phyloP scores from a whole-genome alignment of 2,329 filamentous ascomycete genomes.

The Huntiella omanensis region DNA sequence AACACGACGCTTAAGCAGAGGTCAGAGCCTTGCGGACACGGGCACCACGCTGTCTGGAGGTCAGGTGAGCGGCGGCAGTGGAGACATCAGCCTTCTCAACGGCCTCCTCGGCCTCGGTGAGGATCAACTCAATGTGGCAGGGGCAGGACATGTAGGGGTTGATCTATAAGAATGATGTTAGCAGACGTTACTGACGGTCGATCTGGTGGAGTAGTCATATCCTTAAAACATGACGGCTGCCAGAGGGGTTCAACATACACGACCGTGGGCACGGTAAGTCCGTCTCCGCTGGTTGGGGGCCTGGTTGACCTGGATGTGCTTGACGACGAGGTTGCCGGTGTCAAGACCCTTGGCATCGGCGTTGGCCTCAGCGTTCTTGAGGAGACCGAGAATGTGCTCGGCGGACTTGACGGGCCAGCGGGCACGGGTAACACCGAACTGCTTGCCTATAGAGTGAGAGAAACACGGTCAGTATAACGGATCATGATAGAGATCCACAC shows the following conservation, averaged over 20 bases:
- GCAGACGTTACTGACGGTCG: not conserved
- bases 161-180: slow-evolving; percentile 42
- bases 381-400: slow-evolving; percentile 89
- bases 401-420: slow-evolving; percentile 99
- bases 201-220: not conserved
- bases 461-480: slow-evolving; percentile 1
- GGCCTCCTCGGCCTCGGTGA: slow-evolving; percentile 91
- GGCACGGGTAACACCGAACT: slow-evolving; percentile 93
- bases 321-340: slow-evolving; percentile 91
- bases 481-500: not conserved
- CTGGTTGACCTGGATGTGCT: slow-evolving; percentile 99
- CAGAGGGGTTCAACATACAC: slow-evolving; percentile 49
- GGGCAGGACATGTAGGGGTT: slow-evolving; percentile 99
- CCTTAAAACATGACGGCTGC: not conserved
- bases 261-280: slow-evolving; percentile 99
- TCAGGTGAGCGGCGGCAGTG: slow-evolving; percentile 50
- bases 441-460: slow-evolving; percentile 52
- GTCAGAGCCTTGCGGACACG: slow-evolving; percentile 46
- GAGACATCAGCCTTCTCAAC: slow-evolving; percentile 89
- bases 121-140: slow-evolving; percentile 99
- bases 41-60: slow-evolving; percentile 77
- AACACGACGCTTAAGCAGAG: slow-evolving; percentile 31
- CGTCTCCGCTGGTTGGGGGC: slow-evolving; percentile 97
- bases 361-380: slow-evolving; percentile 95
- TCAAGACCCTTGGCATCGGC: slow-evolving; percentile 94